These are phyloP conservation scores for Acacia acuminata DNA, from an alignment of 306 rosid species.

Conservation along the genomic window DNA sequence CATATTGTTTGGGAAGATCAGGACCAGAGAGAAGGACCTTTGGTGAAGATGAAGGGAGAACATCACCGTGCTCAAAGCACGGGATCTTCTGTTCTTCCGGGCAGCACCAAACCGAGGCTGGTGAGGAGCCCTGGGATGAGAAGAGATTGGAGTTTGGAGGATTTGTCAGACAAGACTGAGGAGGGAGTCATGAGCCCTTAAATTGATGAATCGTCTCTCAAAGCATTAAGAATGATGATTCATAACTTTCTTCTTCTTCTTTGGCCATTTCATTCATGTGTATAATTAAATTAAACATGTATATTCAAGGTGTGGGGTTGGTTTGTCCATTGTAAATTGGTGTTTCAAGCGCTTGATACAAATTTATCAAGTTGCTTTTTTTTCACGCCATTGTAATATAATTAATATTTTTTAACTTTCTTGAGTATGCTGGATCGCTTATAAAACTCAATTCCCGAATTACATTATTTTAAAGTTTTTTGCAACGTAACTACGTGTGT, in stretches of 20 bases:
- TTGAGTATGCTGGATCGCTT: not conserved
- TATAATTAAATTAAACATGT: not conserved
- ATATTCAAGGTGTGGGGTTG: not conserved
- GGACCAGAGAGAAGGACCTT: not conserved
- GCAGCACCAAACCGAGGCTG: constrained; percentile 48
- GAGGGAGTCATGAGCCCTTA: constrained; percentile 28
- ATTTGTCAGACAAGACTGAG: constrained; percentile 39
- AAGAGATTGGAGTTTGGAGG: constrained; percentile 92
- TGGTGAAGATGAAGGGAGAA: constrained; percentile 4
- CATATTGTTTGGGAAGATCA: constrained; percentile 31
- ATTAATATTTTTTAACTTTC: not conserved
- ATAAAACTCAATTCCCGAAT: not conserved
- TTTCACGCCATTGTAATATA: constrained; percentile 25
- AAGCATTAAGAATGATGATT: not conserved
- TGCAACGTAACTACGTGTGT: not conserved
- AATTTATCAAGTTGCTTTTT: constrained; percentile 7
- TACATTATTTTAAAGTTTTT: not conserved
- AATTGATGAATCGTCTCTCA: not conserved
- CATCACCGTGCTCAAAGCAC: constrained; percentile 43
- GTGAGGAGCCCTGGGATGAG: constrained; percentile 83
- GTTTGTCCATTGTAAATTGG: not conserved
- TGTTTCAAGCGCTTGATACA: constrained; percentile 27
- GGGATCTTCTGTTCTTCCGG: constrained; percentile 30
- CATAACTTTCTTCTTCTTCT: not conserved
- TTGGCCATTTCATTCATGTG: not conserved